Conservation (phyloP, 2,329 filamentous ascomycete species). For the Scedosporium minutisporum region DNA sequence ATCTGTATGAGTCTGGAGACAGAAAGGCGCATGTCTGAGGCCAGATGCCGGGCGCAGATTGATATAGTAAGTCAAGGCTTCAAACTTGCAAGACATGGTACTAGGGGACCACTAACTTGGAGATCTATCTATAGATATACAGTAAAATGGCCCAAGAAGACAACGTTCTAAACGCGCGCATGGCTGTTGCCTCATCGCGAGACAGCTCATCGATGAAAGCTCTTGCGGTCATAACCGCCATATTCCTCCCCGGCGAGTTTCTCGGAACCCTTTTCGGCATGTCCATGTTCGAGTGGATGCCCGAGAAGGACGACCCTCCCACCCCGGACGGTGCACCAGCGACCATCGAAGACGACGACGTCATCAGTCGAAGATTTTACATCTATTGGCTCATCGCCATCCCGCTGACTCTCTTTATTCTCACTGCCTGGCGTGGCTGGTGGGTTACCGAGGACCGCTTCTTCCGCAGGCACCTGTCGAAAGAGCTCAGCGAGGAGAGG, state of each 20-base stretch:
- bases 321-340: not conserved
- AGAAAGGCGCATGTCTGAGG: constrained; percentile 34
- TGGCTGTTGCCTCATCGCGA: constrained; percentile 28
- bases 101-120: not conserved
- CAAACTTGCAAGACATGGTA: not conserved
- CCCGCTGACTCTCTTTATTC: constrained; percentile 31
- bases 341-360: constrained; percentile 11
- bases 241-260: constrained; percentile 38
- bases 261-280: constrained; percentile 36
- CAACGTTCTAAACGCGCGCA: constrained; percentile 32
- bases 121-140: constrained; percentile 25
- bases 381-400: constrained; percentile 35
- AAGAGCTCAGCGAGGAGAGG: constrained; percentile 36
- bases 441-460: constrained; percentile 37
- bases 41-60: constrained; percentile 34
- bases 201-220: constrained; percentile 40
- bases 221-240: constrained; percentile 35
- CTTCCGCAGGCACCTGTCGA: constrained; percentile 33
- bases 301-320: constrained; percentile 19
- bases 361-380: constrained; percentile 33
- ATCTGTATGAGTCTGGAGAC: constrained; percentile 35
- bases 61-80: constrained; percentile 27
- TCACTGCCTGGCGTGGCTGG: constrained; percentile 34
- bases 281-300: constrained; percentile 38
- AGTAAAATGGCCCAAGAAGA: constrained; percentile 40